These are phyloP conservation scores for Bimuria novae-zelandiae DNA, from an alignment of 2,329 filamentous ascomycete genomes.

Conservation along the genomic window DNA sequence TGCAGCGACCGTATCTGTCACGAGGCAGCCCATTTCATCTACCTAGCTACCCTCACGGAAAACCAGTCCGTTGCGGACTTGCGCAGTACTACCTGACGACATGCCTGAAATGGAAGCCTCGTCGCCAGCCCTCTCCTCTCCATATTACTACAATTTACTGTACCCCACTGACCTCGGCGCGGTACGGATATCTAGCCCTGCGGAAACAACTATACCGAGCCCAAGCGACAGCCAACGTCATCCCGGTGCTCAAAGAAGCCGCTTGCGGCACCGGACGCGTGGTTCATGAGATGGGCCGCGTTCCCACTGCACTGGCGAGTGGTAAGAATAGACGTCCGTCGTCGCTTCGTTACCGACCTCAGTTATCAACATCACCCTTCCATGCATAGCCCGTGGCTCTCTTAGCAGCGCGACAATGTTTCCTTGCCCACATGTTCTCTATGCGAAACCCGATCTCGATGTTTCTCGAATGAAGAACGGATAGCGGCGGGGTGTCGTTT, in stretches of 20 bases:
- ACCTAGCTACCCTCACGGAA: conserved; percentile 9
- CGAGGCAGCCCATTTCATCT: conserved; percentile 9
- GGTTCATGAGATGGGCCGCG: too few species aligned
- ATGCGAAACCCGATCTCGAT: conserved; percentile 3
- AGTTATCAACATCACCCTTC: background rate
- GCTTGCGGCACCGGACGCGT: conserved; percentile 1
- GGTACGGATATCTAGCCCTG: background rate
- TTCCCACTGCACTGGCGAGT: background rate
- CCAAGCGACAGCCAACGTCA: conserved; percentile 8
- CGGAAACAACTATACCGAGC: background rate
- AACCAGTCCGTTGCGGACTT: conserved; percentile 13
- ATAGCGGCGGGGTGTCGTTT: too few species aligned
- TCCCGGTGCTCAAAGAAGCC: background rate
- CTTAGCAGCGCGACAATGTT: background rate
- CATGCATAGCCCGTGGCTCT: background rate
- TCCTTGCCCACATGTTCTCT: conserved; percentile 5
- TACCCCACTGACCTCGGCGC: conserved; percentile 10
- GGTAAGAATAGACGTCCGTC: background rate
- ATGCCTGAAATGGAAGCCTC: conserved; percentile 4
- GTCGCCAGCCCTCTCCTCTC: background rate
- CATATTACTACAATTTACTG: conserved; percentile 14
- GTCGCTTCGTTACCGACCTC: background rate
- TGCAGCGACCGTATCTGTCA: conserved; percentile 12
- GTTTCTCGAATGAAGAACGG: background rate
- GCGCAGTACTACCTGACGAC: conserved; percentile 14